Conservation (phyloP, 108 stramenopile species). For the Pseudonitzschia multiseries region DNA sequence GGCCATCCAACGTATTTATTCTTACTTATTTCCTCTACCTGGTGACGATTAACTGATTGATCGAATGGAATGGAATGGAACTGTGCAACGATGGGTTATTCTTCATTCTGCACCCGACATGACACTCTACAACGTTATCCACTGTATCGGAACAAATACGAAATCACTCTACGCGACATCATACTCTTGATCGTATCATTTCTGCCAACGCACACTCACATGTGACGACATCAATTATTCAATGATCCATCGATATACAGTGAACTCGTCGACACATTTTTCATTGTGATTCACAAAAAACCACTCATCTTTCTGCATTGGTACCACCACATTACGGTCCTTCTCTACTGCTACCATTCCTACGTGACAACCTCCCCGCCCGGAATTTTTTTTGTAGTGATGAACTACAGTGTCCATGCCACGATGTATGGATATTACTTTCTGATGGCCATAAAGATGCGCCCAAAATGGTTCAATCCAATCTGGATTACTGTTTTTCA, state of each 20-base stretch:
- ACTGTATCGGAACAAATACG: background rate
- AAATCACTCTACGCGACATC: background rate
- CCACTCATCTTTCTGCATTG: slow-evolving; percentile 96
- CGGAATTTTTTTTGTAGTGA: slow-evolving; percentile 93
- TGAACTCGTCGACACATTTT: slow-evolving; percentile 95
- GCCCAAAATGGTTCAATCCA: slow-evolving; percentile 82
- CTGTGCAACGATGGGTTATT: too few species aligned
- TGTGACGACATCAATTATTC: background rate
- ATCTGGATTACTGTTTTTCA: slow-evolving; percentile 84
- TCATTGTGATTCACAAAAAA: slow-evolving; percentile 96
- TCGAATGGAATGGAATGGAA: background rate
- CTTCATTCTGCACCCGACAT: background rate
- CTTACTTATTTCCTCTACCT: background rate
- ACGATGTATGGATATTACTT: slow-evolving; percentile 99
- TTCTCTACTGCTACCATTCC: slow-evolving; percentile 94
- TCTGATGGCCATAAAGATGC: slow-evolving; percentile 80
- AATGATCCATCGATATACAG: slow-evolving; percentile 28
- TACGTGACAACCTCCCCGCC: slow-evolving; percentile 81
- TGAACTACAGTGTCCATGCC: slow-evolving; percentile 99
- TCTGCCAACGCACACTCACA: background rate
- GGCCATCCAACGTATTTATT: background rate
- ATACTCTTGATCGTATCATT: background rate
- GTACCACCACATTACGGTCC: slow-evolving; percentile 97
- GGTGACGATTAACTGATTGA: background rate
- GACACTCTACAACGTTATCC: background rate